A percentile compares a stretch with the other conserved stretches of the same genome.
phyloP scores from a whole-genome alignment of 1,284 basidiomycete species.

The Pholiota adiposa region DNA sequence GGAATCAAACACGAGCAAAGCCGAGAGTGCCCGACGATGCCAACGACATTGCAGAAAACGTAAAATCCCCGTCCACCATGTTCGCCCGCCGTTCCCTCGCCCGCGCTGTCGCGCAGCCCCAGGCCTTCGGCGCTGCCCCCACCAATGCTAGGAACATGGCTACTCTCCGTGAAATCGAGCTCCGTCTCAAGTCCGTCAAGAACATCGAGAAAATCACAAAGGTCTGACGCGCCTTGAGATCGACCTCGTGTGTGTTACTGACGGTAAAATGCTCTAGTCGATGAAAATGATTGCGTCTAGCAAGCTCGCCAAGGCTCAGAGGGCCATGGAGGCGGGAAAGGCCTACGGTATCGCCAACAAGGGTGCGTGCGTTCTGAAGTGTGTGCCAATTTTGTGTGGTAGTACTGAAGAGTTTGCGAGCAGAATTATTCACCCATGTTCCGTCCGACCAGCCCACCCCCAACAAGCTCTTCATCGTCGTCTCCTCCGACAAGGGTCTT shows the following conservation, averaged over 20 bases:
- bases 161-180: slow-evolving; percentile 96
- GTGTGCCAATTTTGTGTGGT: background rate
- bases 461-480: slow-evolving; percentile 88
- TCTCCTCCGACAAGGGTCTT: slow-evolving; percentile 99
- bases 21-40: slow-evolving; percentile 47
- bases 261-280: slow-evolving; percentile 57
- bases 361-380: slow-evolving; percentile 56
- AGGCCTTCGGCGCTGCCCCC: slow-evolving; percentile 64
- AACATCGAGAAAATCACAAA: slow-evolving; percentile 99
- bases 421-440: slow-evolving; percentile 85
- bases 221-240: slow-evolving; percentile 55
- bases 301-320: slow-evolving; percentile 94
- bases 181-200: slow-evolving; percentile 95
- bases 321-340: slow-evolving; percentile 94
- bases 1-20: slow-evolving; percentile 29
- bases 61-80: slow-evolving; percentile 41
- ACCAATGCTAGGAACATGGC: slow-evolving; percentile 87
- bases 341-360: slow-evolving; percentile 93
- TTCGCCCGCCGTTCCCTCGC: slow-evolving; percentile 73
- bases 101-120: slow-evolving; percentile 62
- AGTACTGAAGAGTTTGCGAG: background rate
- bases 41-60: slow-evolving; percentile 26
- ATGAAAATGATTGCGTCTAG: slow-evolving; percentile 99
- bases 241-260: background rate
- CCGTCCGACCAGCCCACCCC: slow-evolving; percentile 62